A percentile compares a stretch with the other conserved stretches of the same genome.
These are phyloP conservation scores for Sorghum bicolor DNA, from an alignment of 176 grass and related monocot species.

Conservation along the genomic window DNA sequence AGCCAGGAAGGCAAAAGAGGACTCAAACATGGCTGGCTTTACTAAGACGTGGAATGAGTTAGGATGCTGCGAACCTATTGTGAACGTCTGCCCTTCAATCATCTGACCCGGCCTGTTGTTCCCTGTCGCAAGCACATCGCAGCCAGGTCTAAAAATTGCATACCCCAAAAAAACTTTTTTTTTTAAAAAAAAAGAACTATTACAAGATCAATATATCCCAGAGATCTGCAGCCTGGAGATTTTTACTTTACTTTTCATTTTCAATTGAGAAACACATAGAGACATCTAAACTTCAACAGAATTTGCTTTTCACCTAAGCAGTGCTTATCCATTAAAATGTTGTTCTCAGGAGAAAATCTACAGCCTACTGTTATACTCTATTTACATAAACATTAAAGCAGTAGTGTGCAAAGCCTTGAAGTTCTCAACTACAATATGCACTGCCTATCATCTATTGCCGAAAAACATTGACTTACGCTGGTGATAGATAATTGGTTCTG, in stretches of 20 bases:
- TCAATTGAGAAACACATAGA: neutral
- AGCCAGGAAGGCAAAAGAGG: neutral
- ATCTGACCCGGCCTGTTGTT: conserved; percentile 72
- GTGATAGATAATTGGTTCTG: conserved; percentile 86
- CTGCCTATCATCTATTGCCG: neutral
- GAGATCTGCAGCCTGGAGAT: neutral
- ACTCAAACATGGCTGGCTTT: neutral
- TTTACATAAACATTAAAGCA: neutral
- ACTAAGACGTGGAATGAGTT: neutral
- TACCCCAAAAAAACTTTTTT: neutral
- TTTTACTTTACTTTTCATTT: neutral
- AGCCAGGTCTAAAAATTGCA: neutral
- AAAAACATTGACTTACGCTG: conserved; percentile 52
- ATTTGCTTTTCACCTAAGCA: neutral
- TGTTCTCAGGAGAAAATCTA: neutral
- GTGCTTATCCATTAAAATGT: neutral
- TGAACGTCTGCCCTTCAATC: conserved; percentile 94
- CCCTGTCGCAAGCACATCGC: conserved; percentile 40
- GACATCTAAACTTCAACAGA: neutral
- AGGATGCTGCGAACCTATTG: conserved; percentile 52
- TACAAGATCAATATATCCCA: neutral
- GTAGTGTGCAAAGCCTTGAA: neutral
- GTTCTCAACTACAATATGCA: neutral
- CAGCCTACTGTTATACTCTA: neutral
- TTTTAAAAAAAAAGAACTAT: neutral